A percentile compares a stretch with the other conserved stretches of the same genome.
Evolutionary conservation across 306 rosid genomes (phyloP).

Genomic region (Canavalia gladiata): DNA sequence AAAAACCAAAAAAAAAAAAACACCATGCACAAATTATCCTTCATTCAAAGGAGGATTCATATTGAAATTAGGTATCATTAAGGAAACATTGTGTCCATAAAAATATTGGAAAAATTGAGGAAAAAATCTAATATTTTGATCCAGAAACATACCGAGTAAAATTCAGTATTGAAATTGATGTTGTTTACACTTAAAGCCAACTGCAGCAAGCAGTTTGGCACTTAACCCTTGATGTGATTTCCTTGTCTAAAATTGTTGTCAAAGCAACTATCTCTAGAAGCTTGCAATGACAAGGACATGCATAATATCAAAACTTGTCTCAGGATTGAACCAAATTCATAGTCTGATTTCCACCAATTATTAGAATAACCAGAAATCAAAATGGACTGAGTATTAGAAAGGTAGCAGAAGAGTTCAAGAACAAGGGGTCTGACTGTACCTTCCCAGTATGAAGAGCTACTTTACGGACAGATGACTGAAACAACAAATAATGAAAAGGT

Average conservation of each 20-base stretch:
- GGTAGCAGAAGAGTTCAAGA: conserved; percentile 37
- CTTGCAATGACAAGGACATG: conserved; percentile 3
- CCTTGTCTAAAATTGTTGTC: not conserved
- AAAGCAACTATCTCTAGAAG: not conserved
- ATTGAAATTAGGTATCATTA: not conserved
- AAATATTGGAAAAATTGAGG: not conserved
- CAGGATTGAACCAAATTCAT: not conserved
- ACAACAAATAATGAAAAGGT: conserved; percentile 43
- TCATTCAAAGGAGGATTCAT: not conserved
- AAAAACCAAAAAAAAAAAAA: not conserved
- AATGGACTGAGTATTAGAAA: not conserved
- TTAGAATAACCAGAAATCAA: conserved; percentile 7
- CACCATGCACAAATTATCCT: not conserved
- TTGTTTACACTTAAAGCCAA: not conserved
- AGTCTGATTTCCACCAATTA: not conserved
- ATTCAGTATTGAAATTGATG: not conserved
- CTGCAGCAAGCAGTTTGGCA: not conserved
- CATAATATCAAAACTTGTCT: conserved; percentile 20
- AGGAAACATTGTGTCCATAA: not conserved
- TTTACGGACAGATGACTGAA: conserved; percentile 92
- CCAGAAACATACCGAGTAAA: not conserved
- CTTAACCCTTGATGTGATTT: conserved; percentile 7
- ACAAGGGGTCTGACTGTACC: conserved; percentile 57
- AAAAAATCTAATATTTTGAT: not conserved
- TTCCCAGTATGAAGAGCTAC: conserved; percentile 85